A percentile compares a stretch with the other conserved stretches of the same genome.
phyloP scores from a whole-genome alignment of 345 rosid genomes.

The Acer campestre region DNA sequence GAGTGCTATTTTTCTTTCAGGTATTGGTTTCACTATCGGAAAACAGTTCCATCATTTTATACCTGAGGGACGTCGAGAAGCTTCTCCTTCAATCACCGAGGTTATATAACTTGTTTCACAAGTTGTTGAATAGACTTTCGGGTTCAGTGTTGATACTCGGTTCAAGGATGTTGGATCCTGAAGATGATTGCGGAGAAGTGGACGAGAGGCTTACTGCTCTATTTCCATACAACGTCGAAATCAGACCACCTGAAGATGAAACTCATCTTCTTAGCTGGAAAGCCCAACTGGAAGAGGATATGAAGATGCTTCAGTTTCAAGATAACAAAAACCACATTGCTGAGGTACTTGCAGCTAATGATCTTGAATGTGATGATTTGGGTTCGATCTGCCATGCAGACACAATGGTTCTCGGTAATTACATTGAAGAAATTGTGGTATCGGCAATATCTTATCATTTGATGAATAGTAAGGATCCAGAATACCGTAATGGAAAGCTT shows the following conservation, averaged over 20 bases:
- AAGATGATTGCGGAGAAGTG: conserved; percentile 60
- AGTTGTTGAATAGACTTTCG: conserved; percentile 67
- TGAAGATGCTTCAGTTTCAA: conserved; percentile 73
- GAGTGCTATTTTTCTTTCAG: conserved; percentile 37
- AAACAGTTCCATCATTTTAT: conserved; percentile 60
- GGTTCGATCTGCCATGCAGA: conserved; percentile 78
- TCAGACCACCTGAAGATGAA: conserved; percentile 86
- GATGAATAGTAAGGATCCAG: conserved; percentile 72
- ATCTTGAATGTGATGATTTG: conserved; percentile 86
- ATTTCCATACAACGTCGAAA: conserved; percentile 79
- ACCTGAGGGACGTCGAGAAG: conserved; percentile 80
- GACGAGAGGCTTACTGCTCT: conserved; percentile 50
- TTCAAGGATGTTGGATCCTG: conserved; percentile 66
- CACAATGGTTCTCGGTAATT: conserved; percentile 67
- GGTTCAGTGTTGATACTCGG: conserved; percentile 83
- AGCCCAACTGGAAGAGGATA: conserved; percentile 80
- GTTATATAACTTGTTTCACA: conserved; percentile 63
- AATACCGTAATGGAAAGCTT: conserved; percentile 94
- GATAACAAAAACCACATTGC: conserved; percentile 94
- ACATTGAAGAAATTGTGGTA: conserved; percentile 81
- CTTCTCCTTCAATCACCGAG: conserved; percentile 77
- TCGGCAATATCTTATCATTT: conserved; percentile 89
- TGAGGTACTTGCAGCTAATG: conserved; percentile 92
- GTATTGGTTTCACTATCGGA: conserved; percentile 73
- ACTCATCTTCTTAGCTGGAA: conserved; percentile 74